Conservation (phyloP, 495 filamentous ascomycete species). For the Penicillium cosmopolitanum region DNA sequence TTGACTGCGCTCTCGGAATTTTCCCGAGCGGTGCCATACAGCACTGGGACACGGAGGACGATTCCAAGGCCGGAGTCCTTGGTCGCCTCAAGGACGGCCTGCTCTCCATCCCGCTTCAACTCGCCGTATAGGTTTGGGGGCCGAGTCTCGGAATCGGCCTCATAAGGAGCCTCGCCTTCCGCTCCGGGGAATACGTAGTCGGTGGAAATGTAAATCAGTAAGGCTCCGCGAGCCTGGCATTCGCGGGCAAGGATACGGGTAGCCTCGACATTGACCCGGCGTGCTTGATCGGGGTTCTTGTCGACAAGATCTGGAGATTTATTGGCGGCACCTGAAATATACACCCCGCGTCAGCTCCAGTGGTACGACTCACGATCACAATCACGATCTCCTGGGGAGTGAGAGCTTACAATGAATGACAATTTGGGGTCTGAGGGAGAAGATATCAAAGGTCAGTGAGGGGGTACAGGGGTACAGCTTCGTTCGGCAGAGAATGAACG, state of each 20-base stretch:
- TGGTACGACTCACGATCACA: neutral
- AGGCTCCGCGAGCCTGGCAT: conserved; percentile 61
- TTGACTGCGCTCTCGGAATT: conserved; percentile 82
- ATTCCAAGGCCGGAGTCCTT: conserved; percentile 58
- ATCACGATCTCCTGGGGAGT: neutral
- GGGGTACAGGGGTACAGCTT: neutral
- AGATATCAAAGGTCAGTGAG: conserved; percentile 13
- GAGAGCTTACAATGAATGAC: conserved; percentile 76
- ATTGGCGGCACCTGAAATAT: conserved; percentile 78
- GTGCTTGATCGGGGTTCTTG: conserved; percentile 73
- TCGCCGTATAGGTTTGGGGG: conserved; percentile 88
- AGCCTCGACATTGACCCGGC: conserved; percentile 75
- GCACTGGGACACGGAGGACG: conserved; percentile 82
- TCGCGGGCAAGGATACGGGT: conserved; percentile 66
- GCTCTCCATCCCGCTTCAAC: conserved; percentile 85
- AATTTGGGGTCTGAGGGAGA: conserved; percentile 66
- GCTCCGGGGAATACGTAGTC: conserved; percentile 90
- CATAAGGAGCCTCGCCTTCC: conserved; percentile 86
- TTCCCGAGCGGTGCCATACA: conserved; percentile 70
- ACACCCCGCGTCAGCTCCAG: conserved; percentile 16
- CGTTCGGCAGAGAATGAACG: neutral
- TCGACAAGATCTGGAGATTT: conserved; percentile 86
- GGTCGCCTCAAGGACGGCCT: conserved; percentile 67
- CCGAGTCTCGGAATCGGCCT: conserved; percentile 60
- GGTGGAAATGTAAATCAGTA: conserved; percentile 91